Evolutionary conservation across 2,329 filamentous ascomycete species (phyloP), one percentile per base, ranked within the genome.

Genomic region (Cytospora piceicola): DNA sequence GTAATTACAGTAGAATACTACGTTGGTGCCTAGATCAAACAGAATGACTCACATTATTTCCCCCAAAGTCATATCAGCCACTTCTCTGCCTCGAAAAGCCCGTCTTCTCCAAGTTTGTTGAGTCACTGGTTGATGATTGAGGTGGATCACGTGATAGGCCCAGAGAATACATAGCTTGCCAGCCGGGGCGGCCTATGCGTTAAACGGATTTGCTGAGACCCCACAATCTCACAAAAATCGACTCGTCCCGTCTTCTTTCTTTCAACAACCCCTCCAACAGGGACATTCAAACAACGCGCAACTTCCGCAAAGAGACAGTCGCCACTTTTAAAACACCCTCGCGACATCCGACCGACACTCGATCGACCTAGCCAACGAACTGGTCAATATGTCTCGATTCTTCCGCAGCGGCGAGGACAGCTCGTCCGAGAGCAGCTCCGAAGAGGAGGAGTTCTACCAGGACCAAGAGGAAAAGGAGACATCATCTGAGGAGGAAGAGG

Each of bases 371-470:
- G 29, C 51, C 52, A 29, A 36, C 52, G 34, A 54, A 24, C 46
- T 22, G 49, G 68, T 55, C 82, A 91, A 77, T 69, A 95, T 94
- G 91, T 98, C 95, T 86, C 91, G 93, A 83, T 99, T 98, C 82
- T 98, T 98, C 86, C 91, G 93, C 80, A 91, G 91, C 79, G 91
- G 90, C 75, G 84, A 86, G 83, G 94, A 96, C 81, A 97, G 94
- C 88, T 97, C 94, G 76, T 92, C 88, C 85, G 94, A 97, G 81
- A 94, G 88, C 83, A 93, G 92, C 85, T 96, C 93, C 75, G 94
- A 97, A 74, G 94, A 98, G 85, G 94, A 98, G 83, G 90, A 94
- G 81, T 90, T 97, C 81, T 96, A 96, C 88, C 88, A 92, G 77
- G 86, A 89, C 75, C 81, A 84, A 73, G 72, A 81, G 70, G 81